Evolutionary conservation across 2,329 filamentous ascomycete genomes (phyloP).

Genomic region (Penicillium olsonii): DNA sequence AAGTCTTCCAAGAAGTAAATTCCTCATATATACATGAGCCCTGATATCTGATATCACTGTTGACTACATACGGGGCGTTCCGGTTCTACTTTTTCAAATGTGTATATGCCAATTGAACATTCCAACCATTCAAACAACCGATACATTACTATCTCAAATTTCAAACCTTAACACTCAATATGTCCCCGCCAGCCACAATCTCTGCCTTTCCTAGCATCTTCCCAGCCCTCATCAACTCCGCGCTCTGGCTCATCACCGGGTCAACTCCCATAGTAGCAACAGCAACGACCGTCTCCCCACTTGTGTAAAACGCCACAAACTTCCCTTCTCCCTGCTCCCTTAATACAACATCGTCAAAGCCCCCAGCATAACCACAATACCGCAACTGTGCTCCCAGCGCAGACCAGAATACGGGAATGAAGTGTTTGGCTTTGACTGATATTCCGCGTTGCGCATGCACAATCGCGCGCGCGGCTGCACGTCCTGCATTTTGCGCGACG

Average conservation of each 20-base stretch:
- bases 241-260: slow-evolving; percentile 78
- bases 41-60: slow-evolving; percentile 12
- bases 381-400: slow-evolving; percentile 84
- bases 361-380: slow-evolving; percentile 83
- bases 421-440: slow-evolving; percentile 62
- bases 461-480: slow-evolving; percentile 76
- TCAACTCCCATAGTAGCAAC: slow-evolving; percentile 90
- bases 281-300: slow-evolving; percentile 83
- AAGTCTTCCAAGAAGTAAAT: slow-evolving; percentile 17
- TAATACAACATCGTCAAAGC: slow-evolving; percentile 83
- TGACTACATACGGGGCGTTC: slow-evolving; percentile 13
- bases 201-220: slow-evolving; percentile 84
- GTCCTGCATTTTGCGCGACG: slow-evolving; percentile 90
- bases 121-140: neutral
- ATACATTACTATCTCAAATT: neutral
- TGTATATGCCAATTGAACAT: slow-evolving; percentile 16
- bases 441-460: slow-evolving; percentile 53
- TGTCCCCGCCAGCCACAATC: slow-evolving; percentile 57
- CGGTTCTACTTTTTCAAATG: slow-evolving; percentile 19
- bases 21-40: slow-evolving; percentile 8
- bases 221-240: slow-evolving; percentile 78
- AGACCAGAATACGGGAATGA: slow-evolving; percentile 97
- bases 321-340: slow-evolving; percentile 75
- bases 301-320: slow-evolving; percentile 87
- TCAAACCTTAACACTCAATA: slow-evolving; percentile 32